Percentiles rank a stretch among this genome's conserved stretches.
Conservation (phyloP, 306 rosid genomes). For the Dalbergia cochinchinensis region DNA sequence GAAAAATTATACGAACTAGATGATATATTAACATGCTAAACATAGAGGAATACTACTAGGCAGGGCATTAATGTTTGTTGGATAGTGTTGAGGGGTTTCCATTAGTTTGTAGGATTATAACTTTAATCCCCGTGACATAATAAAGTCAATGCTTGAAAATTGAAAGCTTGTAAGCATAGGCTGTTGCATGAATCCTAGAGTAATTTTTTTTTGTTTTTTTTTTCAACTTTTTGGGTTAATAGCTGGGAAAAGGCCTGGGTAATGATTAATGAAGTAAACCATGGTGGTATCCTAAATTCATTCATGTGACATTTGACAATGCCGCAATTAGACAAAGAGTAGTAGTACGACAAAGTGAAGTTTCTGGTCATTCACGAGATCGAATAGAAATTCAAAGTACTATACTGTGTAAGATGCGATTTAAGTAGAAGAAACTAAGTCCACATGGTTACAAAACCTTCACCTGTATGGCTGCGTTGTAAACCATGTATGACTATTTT, state of each 20-base stretch:
- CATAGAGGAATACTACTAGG: background rate
- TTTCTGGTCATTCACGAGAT: conserved; percentile 39
- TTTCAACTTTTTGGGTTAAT: no score
- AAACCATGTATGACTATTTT: background rate
- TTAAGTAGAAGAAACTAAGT: background rate
- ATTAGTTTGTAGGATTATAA: background rate
- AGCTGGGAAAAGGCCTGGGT: background rate
- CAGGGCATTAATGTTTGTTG: background rate
- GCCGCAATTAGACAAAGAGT: conserved; percentile 29
- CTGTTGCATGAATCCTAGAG: background rate
- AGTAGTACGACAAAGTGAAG: background rate
- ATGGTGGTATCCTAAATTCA: conserved; percentile 24
- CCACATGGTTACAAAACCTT: background rate
- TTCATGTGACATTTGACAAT: conserved; percentile 48
- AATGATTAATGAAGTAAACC: background rate
- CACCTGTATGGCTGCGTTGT: background rate
- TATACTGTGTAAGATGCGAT: conserved; percentile 8
- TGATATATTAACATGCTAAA: no score
- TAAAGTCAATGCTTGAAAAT: background rate
- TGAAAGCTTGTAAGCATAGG: background rate
- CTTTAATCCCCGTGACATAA: background rate
- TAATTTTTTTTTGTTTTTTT: no score
- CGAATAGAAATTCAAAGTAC: conserved; percentile 26
- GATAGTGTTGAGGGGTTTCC: background rate
- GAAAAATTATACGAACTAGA: no score